phyloP scores from a whole-genome alignment of 805 yeast species.

The Barnettozyma botsteinii region DNA sequence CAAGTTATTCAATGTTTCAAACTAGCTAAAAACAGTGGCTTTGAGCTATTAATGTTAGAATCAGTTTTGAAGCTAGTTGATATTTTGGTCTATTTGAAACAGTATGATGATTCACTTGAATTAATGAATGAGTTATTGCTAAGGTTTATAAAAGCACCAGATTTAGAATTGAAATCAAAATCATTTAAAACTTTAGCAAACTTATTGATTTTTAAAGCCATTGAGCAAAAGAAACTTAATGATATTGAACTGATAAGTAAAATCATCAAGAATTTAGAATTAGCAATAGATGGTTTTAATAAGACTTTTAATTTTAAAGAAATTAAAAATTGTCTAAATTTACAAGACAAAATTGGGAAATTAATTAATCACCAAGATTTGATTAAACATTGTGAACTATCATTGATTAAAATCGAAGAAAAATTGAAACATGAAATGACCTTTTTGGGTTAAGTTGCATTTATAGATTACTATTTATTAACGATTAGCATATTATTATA shows the following conservation, averaged over 20 bases:
- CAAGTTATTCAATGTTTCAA: slow-evolving; percentile 44
- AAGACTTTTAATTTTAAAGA: slow-evolving; percentile 32
- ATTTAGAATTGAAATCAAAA: slow-evolving; percentile 34
- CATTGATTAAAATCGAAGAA: slow-evolving; percentile 7
- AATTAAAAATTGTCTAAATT: slow-evolving; percentile 34
- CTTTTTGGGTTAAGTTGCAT: background rate
- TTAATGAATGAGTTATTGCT: slow-evolving; percentile 42
- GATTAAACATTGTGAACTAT: slow-evolving; percentile 19
- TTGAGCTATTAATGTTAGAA: slow-evolving; percentile 39
- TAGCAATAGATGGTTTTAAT: slow-evolving; percentile 41
- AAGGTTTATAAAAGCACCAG: slow-evolving; percentile 34
- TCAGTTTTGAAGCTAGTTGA: slow-evolving; percentile 42
- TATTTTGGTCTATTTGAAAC: slow-evolving; percentile 37
- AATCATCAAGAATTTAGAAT: slow-evolving; percentile 34
- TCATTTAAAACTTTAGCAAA: slow-evolving; percentile 32
- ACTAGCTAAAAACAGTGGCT: slow-evolving; percentile 41
- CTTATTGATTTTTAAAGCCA: slow-evolving; percentile 19
- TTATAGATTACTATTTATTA: too few species aligned
- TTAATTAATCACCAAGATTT: slow-evolving; percentile 28
- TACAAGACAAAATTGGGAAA: slow-evolving; percentile 35
- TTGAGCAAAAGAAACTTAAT: slow-evolving; percentile 1
- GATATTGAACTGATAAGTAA: slow-evolving; percentile 12
- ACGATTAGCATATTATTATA: background rate
- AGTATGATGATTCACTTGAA: slow-evolving; percentile 37
- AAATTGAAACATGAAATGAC: slow-evolving; percentile 11